Base-by-base conservation (phyloP, 495 filamentous ascomycete genomes). In the Amniculicola lignicola region DNA sequence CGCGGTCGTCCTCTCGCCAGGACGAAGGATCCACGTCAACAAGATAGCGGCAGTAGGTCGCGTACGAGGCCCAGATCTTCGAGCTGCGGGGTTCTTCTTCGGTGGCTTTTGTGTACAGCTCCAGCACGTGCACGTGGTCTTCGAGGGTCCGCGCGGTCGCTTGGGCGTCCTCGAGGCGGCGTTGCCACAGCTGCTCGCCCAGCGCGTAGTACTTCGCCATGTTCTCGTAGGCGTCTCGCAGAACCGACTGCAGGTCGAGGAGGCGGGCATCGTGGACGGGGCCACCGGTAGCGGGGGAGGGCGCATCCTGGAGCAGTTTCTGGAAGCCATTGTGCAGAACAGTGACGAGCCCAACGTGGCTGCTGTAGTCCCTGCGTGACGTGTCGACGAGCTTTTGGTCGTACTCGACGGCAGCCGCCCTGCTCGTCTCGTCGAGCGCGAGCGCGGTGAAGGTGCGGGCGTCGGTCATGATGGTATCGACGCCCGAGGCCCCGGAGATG, bases 31-130 rank as follows among this genome's bases (percentile, higher is more conserved):
- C 31, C 25, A 24, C 53, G n/a, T 27, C 51, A 61, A 89, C 87
- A 6, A 95, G 79, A 16, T 83, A 83, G 64, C 86, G 81, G 55
- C 95, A 80, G 77, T 85, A 96, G 61, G 95, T 85, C 55, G 87
- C 91, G 70, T 95, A 96, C 16, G 85, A 79, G 51, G 83, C 76
- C 92, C 94, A 98, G 14, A 98, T 76, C 66, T 84, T 88, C 28
- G 86, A 79, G 62, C 92, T 96, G 49, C 80, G 83, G 37, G 85
- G 82, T 66, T 97, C 92, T 57, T 92, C 89, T 51, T 79, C 74
- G 25, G 93, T 82, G 18, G 90, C 91, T 56, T 82, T 84, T 38
- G 83, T 79, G 68, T 84, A 96, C 18, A 90, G 74, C 68, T 96
- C 90, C 69, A 95, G 80, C n/a, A 96, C 82, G 46, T 78, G 77